These are phyloP conservation scores for Escovopsis sp. DNA, from an alignment of 2,329 filamentous ascomycete species.

Conservation along the genomic window DNA sequence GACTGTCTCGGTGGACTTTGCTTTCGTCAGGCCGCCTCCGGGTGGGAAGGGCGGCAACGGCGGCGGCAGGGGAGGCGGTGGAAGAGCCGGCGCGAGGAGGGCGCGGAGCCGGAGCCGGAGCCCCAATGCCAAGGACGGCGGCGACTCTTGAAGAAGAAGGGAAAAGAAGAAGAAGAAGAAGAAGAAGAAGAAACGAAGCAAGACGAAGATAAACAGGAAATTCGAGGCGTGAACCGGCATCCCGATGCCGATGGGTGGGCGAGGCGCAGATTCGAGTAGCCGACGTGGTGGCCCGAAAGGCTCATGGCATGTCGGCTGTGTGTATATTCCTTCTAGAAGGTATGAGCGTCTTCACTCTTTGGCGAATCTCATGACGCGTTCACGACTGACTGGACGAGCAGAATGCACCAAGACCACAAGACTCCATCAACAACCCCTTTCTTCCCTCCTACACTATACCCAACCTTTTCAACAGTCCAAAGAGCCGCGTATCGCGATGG, in stretches of 20 bases:
- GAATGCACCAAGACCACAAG: no score
- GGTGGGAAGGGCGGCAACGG: slow-evolving; percentile 25
- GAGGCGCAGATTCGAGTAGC: slow-evolving; percentile 1
- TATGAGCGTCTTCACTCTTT: neutral
- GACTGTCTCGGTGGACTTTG: slow-evolving; percentile 68
- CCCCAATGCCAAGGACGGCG: slow-evolving; percentile 25
- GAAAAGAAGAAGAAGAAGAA: neutral
- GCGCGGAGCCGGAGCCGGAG: slow-evolving; percentile 35
- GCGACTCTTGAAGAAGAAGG: slow-evolving; percentile 10
- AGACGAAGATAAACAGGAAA: no score
- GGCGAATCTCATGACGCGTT: no score
- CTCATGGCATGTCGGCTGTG: slow-evolving; percentile 4
- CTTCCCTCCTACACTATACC: no score
- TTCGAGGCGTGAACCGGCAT: neutral
- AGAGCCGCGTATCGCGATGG: no score
- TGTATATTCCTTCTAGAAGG: slow-evolving; percentile 3
- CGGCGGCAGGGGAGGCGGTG: no score
- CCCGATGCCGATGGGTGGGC: neutral
- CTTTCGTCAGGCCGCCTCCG: slow-evolving; percentile 67
- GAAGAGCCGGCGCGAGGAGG: slow-evolving; percentile 22
- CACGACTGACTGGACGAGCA: slow-evolving; percentile 2
- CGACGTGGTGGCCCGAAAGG: slow-evolving; percentile 3
- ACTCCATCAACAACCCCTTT: no score
- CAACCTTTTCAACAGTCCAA: no score
- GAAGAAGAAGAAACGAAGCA: no score